Conservation (phyloP, 345 rosid genomes). For the Eucalyptus curtisii region DNA sequence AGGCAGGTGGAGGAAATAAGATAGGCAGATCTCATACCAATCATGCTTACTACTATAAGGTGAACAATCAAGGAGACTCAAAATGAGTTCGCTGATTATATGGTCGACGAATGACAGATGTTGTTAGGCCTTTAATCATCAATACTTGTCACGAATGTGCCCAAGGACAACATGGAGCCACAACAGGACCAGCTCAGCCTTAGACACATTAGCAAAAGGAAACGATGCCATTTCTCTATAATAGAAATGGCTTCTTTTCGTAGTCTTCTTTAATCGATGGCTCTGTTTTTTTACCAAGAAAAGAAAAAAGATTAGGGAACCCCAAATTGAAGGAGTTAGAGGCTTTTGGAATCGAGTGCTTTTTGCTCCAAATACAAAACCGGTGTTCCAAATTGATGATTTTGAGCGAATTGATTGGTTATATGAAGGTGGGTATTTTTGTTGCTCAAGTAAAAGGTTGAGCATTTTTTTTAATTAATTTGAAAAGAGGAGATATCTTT, state of each 20-base stretch:
- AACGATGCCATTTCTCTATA: not conserved
- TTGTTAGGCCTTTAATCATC: no score
- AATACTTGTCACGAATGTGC: no score
- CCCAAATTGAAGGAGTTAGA: not conserved
- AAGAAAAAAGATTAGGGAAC: not conserved
- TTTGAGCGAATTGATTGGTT: not conserved
- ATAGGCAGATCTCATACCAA: no score
- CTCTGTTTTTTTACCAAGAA: not conserved
- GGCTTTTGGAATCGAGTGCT: not conserved
- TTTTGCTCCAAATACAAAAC: not conserved
- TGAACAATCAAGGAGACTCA: no score
- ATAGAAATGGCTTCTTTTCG: not conserved
- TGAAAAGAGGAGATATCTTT: not conserved
- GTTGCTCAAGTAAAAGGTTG: not conserved
- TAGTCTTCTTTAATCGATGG: not conserved
- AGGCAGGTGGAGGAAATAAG: no score
- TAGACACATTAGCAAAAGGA: not conserved
- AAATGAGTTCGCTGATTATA: no score
- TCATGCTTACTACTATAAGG: no score
- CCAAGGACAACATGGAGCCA: no score
- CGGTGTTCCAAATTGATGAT: not conserved
- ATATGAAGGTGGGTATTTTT: not conserved
- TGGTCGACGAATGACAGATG: no score
- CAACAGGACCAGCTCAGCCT: no score
- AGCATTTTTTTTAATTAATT: not conserved